A percentile compares a stretch with the other conserved stretches of the same genome.
Evolutionary conservation across 2,329 filamentous ascomycete species (phyloP).

Genomic region (Lecanosticta acicola): DNA sequence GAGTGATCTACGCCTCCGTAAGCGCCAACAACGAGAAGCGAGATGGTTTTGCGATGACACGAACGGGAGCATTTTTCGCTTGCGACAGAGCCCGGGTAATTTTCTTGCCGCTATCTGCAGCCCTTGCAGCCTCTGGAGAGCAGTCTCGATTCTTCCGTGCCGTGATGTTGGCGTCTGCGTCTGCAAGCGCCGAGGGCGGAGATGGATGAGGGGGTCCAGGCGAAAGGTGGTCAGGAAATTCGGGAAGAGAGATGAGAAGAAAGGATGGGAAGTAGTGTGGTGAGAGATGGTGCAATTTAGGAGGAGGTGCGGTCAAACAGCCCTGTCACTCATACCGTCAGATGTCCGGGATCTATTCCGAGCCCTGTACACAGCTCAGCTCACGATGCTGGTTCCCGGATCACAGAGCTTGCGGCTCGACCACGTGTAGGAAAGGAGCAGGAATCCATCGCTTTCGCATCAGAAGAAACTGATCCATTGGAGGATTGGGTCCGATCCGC

Average conservation of each 20-base stretch:
- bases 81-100: background rate
- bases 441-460: background rate
- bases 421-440: too few relatives aligned
- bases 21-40: background rate
- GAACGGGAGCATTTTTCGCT: background rate
- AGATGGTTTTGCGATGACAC: background rate
- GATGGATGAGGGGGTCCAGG: background rate
- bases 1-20: background rate
- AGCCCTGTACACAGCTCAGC: background rate
- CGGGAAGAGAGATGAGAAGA: background rate
- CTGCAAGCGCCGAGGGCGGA: background rate
- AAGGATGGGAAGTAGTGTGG: background rate
- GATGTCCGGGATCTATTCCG: background rate
- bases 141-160: too few relatives aligned
- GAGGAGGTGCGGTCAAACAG: too few relatives aligned
- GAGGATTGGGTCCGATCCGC: background rate
- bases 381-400: background rate
- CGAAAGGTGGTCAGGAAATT: background rate
- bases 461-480: background rate
- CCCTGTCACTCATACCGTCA: background rate
- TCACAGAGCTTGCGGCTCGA: too few relatives aligned
- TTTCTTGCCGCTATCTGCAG: background rate
- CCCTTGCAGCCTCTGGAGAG: too few relatives aligned
- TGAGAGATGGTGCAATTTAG: background rate
- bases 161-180: background rate